phyloP scores from a whole-genome alignment of 1,284 basidiomycete genomes.

The Mrakiaceae sp. region DNA sequence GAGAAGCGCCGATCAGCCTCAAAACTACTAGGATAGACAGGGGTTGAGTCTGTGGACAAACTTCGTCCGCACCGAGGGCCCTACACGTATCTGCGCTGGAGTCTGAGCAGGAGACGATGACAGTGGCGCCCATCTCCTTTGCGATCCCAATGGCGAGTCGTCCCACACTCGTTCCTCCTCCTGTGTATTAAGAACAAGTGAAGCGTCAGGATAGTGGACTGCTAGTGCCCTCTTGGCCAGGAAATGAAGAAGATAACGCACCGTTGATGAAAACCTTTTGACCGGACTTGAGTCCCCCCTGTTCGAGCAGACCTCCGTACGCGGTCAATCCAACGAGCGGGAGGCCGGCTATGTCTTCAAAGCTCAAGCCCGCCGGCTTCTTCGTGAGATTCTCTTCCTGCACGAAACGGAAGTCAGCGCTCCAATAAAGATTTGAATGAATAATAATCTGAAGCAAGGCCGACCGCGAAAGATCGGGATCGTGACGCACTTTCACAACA shows the following conservation, averaged over 20 bases:
- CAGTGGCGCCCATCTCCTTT: constrained; percentile 17
- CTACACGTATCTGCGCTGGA: constrained; percentile 12
- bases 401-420: not conserved
- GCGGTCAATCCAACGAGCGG: constrained; percentile 19
- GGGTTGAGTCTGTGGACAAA: not conserved
- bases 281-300: constrained; percentile 11
- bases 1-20: not conserved
- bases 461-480: not conserved
- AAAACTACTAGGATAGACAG: not conserved
- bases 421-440: not conserved
- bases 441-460: not conserved
- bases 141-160: constrained; percentile 20
- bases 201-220: not conserved
- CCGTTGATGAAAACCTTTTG: constrained; percentile 20
- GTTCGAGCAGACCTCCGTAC: constrained; percentile 9
- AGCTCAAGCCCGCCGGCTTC: constrained; percentile 13
- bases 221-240: not conserved
- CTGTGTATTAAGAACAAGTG: not conserved
- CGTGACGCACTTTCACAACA: constrained; percentile 2
- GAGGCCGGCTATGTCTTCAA: constrained; percentile 18
- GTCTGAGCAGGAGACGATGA: constrained; percentile 18
- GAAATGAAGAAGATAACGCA: not conserved
- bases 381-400: constrained; percentile 3
- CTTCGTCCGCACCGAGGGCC: constrained; percentile 18
- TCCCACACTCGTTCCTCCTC: constrained; percentile 18